Evolutionary conservation across 164 flowering plant species (phyloP).

Genomic region (Berberis thunbergii): DNA sequence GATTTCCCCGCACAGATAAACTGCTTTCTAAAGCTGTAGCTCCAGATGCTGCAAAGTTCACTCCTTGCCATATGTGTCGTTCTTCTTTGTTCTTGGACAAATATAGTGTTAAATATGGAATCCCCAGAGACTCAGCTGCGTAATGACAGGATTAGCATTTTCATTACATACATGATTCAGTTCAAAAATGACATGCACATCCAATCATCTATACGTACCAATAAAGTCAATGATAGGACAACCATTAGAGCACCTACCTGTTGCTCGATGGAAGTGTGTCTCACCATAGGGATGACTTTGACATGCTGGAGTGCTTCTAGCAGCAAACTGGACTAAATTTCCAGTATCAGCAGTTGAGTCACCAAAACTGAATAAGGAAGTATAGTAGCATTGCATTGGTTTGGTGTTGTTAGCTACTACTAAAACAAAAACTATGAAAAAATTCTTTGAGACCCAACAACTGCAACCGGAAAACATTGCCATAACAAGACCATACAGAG

Average conservation of each 20-base stretch:
- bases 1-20: too few species aligned
- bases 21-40: neutral
- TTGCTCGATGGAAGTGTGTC: neutral
- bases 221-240: neutral
- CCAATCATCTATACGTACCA: neutral
- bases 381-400: too few species aligned
- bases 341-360: neutral
- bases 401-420: too few species aligned
- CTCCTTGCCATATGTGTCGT: neutral
- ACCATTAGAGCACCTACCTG: neutral
- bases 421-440: too few species aligned
- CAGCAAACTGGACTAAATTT: neutral
- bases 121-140: neutral
- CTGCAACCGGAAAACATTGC: too few species aligned
- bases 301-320: neutral
- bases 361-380: neutral
- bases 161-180: neutral
- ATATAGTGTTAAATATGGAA: neutral
- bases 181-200: neutral
- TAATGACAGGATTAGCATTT: neutral
- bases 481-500: too few species aligned
- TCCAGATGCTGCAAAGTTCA: neutral
- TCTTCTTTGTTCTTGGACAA: neutral
- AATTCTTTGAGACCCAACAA: too few species aligned
- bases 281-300: neutral